phyloP scores from a whole-genome alignment of 2,329 filamentous ascomycete species.

The Claviceps sp. region DNA sequence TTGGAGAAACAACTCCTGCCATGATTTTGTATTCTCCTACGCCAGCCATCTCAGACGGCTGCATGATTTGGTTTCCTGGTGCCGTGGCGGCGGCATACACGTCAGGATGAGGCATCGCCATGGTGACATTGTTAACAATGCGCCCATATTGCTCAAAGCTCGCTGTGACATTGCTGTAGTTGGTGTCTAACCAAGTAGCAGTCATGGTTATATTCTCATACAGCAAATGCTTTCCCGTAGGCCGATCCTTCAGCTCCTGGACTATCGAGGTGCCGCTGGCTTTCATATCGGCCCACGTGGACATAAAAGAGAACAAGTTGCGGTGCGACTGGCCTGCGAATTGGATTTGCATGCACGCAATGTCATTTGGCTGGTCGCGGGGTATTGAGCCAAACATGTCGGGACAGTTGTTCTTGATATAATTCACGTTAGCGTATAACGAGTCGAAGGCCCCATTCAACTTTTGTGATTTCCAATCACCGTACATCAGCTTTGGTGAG shows the following conservation, averaged over 20 bases:
- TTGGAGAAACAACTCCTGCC: conserved; percentile 57
- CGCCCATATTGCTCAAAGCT: conserved; percentile 36
- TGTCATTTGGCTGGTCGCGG: conserved; percentile 20
- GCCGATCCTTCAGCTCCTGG: conserved; percentile 33
- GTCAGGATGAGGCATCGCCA: conserved; percentile 63
- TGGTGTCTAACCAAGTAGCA: conserved; percentile 53
- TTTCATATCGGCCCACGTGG: conserved; percentile 37
- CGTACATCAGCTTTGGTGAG: conserved; percentile 54
- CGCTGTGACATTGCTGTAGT: conserved; percentile 36
- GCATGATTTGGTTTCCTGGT: conserved; percentile 50
- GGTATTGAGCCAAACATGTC: conserved; percentile 43
- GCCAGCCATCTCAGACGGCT: conserved; percentile 50
- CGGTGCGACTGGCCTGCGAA: conserved; percentile 58
- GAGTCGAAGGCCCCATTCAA: no score
- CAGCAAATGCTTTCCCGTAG: conserved; percentile 47
- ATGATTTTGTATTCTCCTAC: conserved; percentile 55
- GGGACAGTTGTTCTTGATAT: conserved; percentile 44
- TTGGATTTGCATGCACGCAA: conserved; percentile 54
- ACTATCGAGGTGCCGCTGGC: conserved; percentile 27
- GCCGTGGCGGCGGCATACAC: conserved; percentile 52
- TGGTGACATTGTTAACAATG: conserved; percentile 60
- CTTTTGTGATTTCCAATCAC: no score
- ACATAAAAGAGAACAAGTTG: conserved; percentile 51
- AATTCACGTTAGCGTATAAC: conserved; percentile 45
- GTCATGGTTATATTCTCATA: conserved; percentile 61